phyloP scores from a whole-genome alignment of 495 filamentous ascomycete species.

The Hypoxylon perforatum region DNA sequence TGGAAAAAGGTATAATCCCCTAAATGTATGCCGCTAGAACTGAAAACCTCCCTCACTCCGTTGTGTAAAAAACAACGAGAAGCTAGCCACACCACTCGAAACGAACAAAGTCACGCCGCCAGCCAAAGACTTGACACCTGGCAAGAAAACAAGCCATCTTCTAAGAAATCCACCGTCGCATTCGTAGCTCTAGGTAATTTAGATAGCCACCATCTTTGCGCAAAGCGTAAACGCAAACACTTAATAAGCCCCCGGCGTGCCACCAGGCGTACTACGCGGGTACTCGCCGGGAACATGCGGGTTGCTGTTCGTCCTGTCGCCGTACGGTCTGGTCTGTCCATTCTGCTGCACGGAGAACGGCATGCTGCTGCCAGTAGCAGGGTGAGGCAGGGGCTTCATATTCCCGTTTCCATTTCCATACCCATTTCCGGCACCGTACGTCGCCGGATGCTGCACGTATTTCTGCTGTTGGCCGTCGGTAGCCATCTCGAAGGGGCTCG shows the following conservation, averaged over 20 bases:
- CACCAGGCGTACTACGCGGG: constrained; percentile 51
- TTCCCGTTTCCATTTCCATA: constrained; percentile 32
- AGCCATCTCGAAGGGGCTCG: constrained; percentile 34
- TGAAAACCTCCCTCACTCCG: background rate
- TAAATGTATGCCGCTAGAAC: constrained; percentile 2
- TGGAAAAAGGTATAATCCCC: constrained; percentile 19
- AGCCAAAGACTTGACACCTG: too few species aligned
- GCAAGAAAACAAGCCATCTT: too few species aligned
- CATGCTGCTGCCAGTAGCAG: constrained; percentile 11
- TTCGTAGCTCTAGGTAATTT: too few species aligned
- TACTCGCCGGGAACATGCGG: constrained; percentile 70
- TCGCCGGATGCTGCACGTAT: constrained; percentile 28
- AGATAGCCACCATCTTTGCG: too few species aligned
- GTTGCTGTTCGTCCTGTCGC: constrained; percentile 50
- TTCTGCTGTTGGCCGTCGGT: constrained; percentile 38
- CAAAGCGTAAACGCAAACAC: background rate
- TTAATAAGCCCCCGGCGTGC: constrained; percentile 32
- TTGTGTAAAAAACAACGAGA: too few species aligned
- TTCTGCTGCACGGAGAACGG: constrained; percentile 27
- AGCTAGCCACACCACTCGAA: too few species aligned
- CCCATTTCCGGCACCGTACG: constrained; percentile 8
- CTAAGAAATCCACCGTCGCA: too few species aligned
- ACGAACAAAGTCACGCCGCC: too few species aligned
- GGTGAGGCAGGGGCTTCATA: constrained; percentile 19
- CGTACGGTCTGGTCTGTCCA: constrained; percentile 32